Percentiles rank a stretch among this genome's conserved stretches.
These are phyloP conservation scores for Arthroderma sp. DNA, from an alignment of 2,329 filamentous ascomycete species.

Conservation along the genomic window DNA sequence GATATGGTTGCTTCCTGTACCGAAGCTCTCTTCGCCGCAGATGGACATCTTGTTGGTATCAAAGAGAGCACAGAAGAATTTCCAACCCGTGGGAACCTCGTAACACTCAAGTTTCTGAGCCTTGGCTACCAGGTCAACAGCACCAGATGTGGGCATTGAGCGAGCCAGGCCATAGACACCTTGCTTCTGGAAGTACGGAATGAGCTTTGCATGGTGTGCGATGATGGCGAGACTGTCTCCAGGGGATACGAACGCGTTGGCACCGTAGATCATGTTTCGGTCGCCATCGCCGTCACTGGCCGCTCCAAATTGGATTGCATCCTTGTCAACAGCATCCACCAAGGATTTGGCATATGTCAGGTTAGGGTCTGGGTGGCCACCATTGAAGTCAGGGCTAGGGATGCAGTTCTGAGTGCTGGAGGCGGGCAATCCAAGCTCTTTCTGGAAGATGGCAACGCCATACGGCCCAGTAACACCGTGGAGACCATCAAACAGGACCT, in stretches of 20 bases:
- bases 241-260: slow-evolving; percentile 89
- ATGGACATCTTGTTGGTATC: slow-evolving; percentile 94
- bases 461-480: slow-evolving; percentile 93
- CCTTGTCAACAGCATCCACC: slow-evolving; percentile 84
- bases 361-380: slow-evolving; percentile 95
- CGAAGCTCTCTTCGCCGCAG: slow-evolving; percentile 96
- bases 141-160: slow-evolving; percentile 94
- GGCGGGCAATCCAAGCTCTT: slow-evolving; percentile 71
- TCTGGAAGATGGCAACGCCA: slow-evolving; percentile 85
- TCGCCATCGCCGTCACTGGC: slow-evolving; percentile 95
- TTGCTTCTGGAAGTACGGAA: slow-evolving; percentile 97
- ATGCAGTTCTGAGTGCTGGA: slow-evolving; percentile 81
- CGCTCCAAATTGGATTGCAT: slow-evolving; percentile 86
- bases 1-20: slow-evolving; percentile 96
- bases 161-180: slow-evolving; percentile 90
- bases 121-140: slow-evolving; percentile 90
- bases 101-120: slow-evolving; percentile 84
- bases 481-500: slow-evolving; percentile 89
- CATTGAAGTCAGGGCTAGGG: slow-evolving; percentile 88
- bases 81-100: slow-evolving; percentile 97
- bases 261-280: slow-evolving; percentile 99
- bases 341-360: slow-evolving; percentile 92
- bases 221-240: slow-evolving; percentile 98
- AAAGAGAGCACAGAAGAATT: slow-evolving; percentile 96
- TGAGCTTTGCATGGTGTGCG: slow-evolving; percentile 87